These are phyloP conservation scores for Setaria viridis DNA, from an alignment of 202 grass and related monocot species.

Conservation along the genomic window DNA sequence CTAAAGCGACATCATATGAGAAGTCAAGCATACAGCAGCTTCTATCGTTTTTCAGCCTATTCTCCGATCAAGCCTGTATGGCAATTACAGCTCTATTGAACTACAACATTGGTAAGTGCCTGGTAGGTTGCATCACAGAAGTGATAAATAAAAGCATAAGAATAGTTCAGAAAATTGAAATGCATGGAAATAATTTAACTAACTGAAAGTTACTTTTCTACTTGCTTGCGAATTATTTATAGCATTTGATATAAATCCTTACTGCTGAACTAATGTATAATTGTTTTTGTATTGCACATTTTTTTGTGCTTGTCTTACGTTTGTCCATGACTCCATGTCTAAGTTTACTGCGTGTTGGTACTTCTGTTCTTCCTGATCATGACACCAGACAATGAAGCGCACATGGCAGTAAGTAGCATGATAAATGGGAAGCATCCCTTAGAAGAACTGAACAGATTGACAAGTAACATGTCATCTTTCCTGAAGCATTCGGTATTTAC, in stretches of 20 bases:
- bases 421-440: slow-evolving; percentile 59
- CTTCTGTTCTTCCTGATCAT: slow-evolving; percentile 32
- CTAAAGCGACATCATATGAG: slow-evolving; percentile 69
- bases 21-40: slow-evolving; percentile 63
- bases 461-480: slow-evolving; percentile 53
- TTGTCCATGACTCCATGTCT: neutral
- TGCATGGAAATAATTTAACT: neutral
- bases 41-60: slow-evolving; percentile 48
- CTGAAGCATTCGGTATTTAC: slow-evolving; percentile 59
- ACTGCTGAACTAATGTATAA: neutral
- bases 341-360: neutral
- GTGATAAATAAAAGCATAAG: neutral
- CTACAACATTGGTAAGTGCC: slow-evolving; percentile 65
- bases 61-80: slow-evolving; percentile 50
- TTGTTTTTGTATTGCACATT: neutral
- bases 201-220: neutral
- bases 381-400: slow-evolving; percentile 57
- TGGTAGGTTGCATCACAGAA: neutral
- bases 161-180: neutral
- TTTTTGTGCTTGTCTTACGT: neutral
- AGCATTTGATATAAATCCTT: neutral
- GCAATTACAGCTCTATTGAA: slow-evolving; percentile 60
- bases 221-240: neutral
- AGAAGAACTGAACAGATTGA: slow-evolving; percentile 53
- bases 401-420: slow-evolving; percentile 53